Evolutionary conservation across 2,329 filamentous ascomycete genomes (phyloP).

Genomic region (Paraphaeosphaeria sporulosa): DNA sequence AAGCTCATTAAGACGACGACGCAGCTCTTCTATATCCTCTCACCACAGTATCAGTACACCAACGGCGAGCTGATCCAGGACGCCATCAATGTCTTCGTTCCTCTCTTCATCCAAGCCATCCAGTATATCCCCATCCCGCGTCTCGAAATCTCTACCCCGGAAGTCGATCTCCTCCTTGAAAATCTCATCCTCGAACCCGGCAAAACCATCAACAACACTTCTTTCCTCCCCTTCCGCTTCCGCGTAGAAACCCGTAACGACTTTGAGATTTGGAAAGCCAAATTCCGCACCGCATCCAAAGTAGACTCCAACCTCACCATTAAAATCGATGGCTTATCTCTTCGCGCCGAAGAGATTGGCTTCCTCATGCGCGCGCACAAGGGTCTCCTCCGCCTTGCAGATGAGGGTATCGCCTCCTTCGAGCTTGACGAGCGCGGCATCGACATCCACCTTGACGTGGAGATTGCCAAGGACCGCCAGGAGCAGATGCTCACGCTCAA

Average conservation of each 20-base stretch:
- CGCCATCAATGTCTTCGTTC: slow-evolving; percentile 79
- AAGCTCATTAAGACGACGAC: slow-evolving; percentile 71
- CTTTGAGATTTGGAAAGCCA: slow-evolving; percentile 82
- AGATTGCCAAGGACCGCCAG: slow-evolving; percentile 77
- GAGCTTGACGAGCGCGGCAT: slow-evolving; percentile 85
- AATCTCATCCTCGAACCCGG: slow-evolving; percentile 92
- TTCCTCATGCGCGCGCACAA: slow-evolving; percentile 87
- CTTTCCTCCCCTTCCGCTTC: slow-evolving; percentile 86
- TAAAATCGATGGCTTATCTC: slow-evolving; percentile 81
- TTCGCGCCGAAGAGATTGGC: slow-evolving; percentile 85
- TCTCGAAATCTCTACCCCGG: slow-evolving; percentile 83
- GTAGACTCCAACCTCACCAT: slow-evolving; percentile 77
- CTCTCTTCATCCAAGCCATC: slow-evolving; percentile 75
- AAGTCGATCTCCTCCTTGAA: slow-evolving; percentile 85
- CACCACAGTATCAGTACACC: slow-evolving; percentile 67
- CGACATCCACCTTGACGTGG: slow-evolving; percentile 84
- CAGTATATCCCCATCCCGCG: slow-evolving; percentile 91
- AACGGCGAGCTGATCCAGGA: slow-evolving; percentile 80
- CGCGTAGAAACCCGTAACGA: slow-evolving; percentile 86
- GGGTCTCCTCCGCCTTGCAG: slow-evolving; percentile 75
- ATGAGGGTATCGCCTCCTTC: slow-evolving; percentile 87
- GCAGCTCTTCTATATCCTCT: slow-evolving; percentile 75
- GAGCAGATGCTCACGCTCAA: slow-evolving; percentile 83
- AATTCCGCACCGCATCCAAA: slow-evolving; percentile 71
- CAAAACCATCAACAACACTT: slow-evolving; percentile 80